phyloP scores from a whole-genome alignment of 2,329 filamentous ascomycete species.

The Basipetospora chlamydospora region DNA sequence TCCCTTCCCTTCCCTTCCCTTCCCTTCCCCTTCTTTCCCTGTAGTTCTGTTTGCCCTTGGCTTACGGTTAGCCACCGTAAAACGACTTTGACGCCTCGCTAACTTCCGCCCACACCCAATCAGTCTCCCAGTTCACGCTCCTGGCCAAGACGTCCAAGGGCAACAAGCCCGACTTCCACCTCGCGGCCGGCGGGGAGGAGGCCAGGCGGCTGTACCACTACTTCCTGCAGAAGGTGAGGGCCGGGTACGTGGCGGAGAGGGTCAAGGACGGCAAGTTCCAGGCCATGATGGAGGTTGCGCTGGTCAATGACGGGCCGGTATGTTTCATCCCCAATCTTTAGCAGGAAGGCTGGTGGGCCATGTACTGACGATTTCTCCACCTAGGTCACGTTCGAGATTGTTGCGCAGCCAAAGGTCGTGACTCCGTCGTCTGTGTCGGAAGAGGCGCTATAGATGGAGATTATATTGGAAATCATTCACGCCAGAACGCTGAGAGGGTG shows the following conservation, averaged over 20 bases:
- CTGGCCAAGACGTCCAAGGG: conserved; percentile 90
- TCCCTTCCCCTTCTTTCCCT: too few species aligned
- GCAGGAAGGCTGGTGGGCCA: too few species aligned
- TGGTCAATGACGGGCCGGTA: conserved; percentile 74
- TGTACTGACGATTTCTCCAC: too few species aligned
- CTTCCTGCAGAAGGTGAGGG: conserved; percentile 64
- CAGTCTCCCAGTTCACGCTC: conserved; percentile 94
- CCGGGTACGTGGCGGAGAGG: conserved; percentile 54
- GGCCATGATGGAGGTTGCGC: conserved; percentile 94
- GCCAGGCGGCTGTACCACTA: conserved; percentile 71
- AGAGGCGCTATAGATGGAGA: too few species aligned
- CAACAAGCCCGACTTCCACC: conserved; percentile 89
- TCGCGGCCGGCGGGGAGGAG: conserved; percentile 62
- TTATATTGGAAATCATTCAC: neutral
- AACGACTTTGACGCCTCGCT: too few species aligned
- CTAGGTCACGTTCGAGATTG: conserved; percentile 13
- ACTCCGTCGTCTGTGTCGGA: too few species aligned
- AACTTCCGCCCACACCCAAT: neutral
- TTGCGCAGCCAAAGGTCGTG: conserved; percentile 4
- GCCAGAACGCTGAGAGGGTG: neutral
- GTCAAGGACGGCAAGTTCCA: conserved; percentile 96
- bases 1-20: neutral
- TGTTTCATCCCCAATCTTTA: conserved; percentile 8
- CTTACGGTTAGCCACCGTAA: too few species aligned
- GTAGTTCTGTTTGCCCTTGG: too few species aligned